Evolutionary conservation across 208 protist species (phyloP).

Genomic region (Trypanosoma rangeli): DNA sequence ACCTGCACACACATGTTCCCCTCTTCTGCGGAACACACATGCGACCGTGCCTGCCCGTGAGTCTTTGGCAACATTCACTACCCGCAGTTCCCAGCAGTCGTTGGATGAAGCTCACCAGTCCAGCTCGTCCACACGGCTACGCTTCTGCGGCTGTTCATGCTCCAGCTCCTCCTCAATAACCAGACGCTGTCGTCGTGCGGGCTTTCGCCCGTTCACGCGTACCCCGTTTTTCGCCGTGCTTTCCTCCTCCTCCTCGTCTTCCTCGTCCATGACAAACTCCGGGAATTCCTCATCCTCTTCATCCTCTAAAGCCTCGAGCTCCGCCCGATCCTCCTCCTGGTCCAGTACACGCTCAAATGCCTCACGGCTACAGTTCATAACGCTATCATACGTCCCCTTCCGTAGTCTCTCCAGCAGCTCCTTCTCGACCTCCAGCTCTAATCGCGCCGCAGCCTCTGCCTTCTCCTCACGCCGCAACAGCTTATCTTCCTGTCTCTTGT

Average conservation of each 20-base stretch:
- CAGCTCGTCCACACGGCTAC: conserved; percentile 54
- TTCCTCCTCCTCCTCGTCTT: conserved; percentile 70
- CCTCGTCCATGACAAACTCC: conserved; percentile 91
- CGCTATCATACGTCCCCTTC: conserved; percentile 91
- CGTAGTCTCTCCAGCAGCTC: conserved; percentile 97
- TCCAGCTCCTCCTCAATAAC: conserved; percentile 89
- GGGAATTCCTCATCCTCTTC: conserved; percentile 87
- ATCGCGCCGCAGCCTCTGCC: conserved; percentile 95
- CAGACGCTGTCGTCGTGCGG: conserved; percentile 55
- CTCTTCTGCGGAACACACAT: not conserved
- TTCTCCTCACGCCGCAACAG: conserved; percentile 95
- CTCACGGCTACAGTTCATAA: conserved; percentile 90
- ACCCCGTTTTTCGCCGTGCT: conserved; percentile 17
- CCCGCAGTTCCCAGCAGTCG: not conserved
- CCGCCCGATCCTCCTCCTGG: conserved; percentile 80
- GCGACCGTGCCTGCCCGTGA: not conserved
- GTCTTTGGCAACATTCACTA: not conserved
- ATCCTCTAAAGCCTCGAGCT: conserved; percentile 72
- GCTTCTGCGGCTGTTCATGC: conserved; percentile 51
- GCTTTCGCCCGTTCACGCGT: conserved; percentile 15
- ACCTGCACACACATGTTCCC: too few species aligned
- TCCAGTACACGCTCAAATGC: conserved; percentile 88
- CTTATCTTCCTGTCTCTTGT: conserved; percentile 97
- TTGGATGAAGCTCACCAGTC: conserved; percentile 58
- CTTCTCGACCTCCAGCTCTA: conserved; percentile 97